Evolutionary conservation across 1,284 basidiomycete species (phyloP).

Genomic region (Cutaneotrichosporon spelunceum): DNA sequence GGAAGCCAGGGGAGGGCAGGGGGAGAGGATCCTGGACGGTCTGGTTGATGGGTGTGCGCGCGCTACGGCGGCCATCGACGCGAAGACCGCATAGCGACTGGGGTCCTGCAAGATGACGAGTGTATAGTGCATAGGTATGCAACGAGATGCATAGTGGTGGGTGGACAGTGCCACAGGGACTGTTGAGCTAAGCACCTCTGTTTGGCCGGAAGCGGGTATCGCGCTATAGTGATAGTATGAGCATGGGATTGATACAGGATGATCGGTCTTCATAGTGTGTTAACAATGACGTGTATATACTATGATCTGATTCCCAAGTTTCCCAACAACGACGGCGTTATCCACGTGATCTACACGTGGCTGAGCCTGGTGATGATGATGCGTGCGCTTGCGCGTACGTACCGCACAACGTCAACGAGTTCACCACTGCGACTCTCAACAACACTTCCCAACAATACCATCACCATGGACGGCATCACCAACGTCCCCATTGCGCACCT

Average conservation of each 20-base stretch:
- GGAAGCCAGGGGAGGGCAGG: slow-evolving; percentile 1
- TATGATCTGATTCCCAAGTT: neutral
- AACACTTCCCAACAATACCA: neutral
- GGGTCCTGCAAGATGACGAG: too few relatives aligned
- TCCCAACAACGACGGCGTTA: neutral
- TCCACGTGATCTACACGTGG: slow-evolving; percentile 1
- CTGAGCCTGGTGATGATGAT: slow-evolving; percentile 2
- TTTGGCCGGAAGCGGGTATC: too few relatives aligned
- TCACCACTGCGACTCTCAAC: neutral
- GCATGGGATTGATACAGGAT: too few relatives aligned
- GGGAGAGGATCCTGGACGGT: slow-evolving; percentile 17
- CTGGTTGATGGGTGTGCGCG: slow-evolving; percentile 17
- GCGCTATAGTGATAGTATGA: too few relatives aligned
- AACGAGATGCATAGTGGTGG: neutral
- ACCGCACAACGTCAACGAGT: slow-evolving; percentile 8
- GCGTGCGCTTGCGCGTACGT: slow-evolving; percentile 10
- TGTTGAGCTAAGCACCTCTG: too few relatives aligned
- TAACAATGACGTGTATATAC: too few relatives aligned
- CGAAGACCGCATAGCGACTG: neutral
- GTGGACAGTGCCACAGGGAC: too few relatives aligned
- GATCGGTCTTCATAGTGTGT: too few relatives aligned
- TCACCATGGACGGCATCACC: slow-evolving; percentile 46
- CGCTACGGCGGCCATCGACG: slow-evolving; percentile 11
- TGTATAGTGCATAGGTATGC: neutral
- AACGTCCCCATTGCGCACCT: slow-evolving; percentile 56